A percentile compares a stretch with the other conserved stretches of the same genome.
Evolutionary conservation across 129 eudicot genomes (phyloP).

Genomic region (Sambucus nigra): DNA sequence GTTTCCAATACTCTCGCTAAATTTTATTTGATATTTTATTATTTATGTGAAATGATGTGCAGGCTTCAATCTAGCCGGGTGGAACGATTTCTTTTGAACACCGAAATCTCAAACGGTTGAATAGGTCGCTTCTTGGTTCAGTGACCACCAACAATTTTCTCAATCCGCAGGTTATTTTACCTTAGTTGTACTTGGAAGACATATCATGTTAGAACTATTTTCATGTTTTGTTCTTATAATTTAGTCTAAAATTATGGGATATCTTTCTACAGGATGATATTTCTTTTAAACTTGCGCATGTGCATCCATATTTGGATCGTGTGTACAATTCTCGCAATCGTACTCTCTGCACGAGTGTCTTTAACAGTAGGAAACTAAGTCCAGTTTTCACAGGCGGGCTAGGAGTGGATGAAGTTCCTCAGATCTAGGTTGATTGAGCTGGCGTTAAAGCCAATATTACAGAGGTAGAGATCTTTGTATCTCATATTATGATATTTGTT

Average conservation of each 20-base stretch:
- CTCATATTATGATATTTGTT: neutral
- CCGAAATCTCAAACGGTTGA: slow-evolving; percentile 77
- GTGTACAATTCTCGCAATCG: slow-evolving; percentile 71
- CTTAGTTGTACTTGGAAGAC: neutral
- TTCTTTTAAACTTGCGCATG: slow-evolving; percentile 82
- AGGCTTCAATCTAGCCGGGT: slow-evolving; percentile 98
- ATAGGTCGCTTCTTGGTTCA: slow-evolving; percentile 81
- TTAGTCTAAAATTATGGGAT: neutral
- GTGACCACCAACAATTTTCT: slow-evolving; percentile 89
- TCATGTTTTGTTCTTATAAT: neutral
- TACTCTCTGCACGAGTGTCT: slow-evolving; percentile 69
- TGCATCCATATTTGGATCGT: slow-evolving; percentile 89
- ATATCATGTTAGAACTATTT: neutral
- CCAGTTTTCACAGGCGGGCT: slow-evolving; percentile 99
- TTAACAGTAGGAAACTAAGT: slow-evolving; percentile 87
- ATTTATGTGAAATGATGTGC: slow-evolving; percentile 17
- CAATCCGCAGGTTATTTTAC: slow-evolving; percentile 73
- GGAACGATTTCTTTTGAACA: slow-evolving; percentile 94
- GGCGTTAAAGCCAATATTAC: slow-evolving; percentile 89
- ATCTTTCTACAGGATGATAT: slow-evolving; percentile 81
- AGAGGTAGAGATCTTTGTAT: slow-evolving; percentile 42
- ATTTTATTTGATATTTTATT: too few species aligned
- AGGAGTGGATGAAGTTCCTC: slow-evolving; percentile 94
- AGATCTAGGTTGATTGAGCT: slow-evolving; percentile 95
- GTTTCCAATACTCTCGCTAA: slow-evolving; percentile 6